phyloP scores from a whole-genome alignment of 768 basidiomycete species.

The Mycena rebaudengoi region DNA sequence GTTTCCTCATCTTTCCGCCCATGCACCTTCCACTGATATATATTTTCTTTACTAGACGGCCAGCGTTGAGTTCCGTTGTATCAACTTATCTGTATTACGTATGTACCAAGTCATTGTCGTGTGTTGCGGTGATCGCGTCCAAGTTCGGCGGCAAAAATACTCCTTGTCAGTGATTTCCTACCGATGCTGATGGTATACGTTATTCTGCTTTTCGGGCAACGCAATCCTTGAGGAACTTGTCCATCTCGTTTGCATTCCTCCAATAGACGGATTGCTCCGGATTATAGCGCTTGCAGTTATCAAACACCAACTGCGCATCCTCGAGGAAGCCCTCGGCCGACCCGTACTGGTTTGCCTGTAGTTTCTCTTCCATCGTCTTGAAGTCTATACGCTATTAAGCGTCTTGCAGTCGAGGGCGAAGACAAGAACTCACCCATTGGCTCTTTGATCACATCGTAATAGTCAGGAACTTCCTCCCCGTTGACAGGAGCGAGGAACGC shows the following conservation, averaged over 20 bases:
- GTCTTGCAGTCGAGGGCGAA: neutral
- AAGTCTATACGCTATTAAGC: conserved; percentile 63
- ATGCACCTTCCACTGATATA: neutral
- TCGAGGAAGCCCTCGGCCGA: conserved; percentile 76
- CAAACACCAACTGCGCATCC: conserved; percentile 86
- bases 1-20: conserved; percentile 3
- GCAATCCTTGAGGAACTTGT: conserved; percentile 74
- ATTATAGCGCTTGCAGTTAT: conserved; percentile 92
- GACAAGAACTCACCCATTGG: conserved; percentile 82
- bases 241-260: conserved; percentile 86
- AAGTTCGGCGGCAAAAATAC: no score
- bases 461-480: conserved; percentile 82
- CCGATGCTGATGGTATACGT: neutral
- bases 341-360: conserved; percentile 85
- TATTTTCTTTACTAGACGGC: conserved; percentile 53
- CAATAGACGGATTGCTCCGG: conserved; percentile 81
- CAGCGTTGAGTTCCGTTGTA: conserved; percentile 49
- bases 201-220: conserved; percentile 40
- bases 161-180: no score
- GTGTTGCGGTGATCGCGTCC: no score
- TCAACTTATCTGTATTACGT: conserved; percentile 24
- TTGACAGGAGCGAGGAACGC: conserved; percentile 88
- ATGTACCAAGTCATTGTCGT: no score
- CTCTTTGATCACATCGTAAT: conserved; percentile 86
- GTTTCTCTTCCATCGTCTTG: conserved; percentile 86